Evolutionary conservation across 2,329 filamentous ascomycete species (phyloP).

Genomic region (Ascochyta viciae-villosae): DNA sequence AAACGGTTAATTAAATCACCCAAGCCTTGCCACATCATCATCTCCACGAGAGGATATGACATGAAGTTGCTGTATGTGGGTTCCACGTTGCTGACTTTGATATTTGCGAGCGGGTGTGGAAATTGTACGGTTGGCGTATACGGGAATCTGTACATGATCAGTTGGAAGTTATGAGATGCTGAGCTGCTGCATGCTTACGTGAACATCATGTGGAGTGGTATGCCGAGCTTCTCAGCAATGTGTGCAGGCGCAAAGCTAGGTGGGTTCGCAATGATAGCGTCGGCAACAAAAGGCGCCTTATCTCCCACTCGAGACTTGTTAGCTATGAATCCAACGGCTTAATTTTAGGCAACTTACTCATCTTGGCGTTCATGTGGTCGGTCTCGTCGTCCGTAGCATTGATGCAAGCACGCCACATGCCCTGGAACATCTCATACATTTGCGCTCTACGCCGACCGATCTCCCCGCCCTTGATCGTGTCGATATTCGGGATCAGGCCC

Average conservation of each 20-base stretch:
- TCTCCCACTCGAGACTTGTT: slow-evolving; percentile 56
- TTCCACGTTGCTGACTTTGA: slow-evolving; percentile 76
- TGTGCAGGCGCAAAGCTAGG: slow-evolving; percentile 80
- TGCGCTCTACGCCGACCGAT: slow-evolving; percentile 70
- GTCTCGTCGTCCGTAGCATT: slow-evolving; percentile 74
- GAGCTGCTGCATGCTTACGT: slow-evolving; percentile 64
- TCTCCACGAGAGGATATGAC: slow-evolving; percentile 79
- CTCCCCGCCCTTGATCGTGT: slow-evolving; percentile 76
- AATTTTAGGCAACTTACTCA: slow-evolving; percentile 52
- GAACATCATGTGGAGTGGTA: slow-evolving; percentile 86
- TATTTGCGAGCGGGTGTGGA: slow-evolving; percentile 78
- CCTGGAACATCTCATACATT: slow-evolving; percentile 84
- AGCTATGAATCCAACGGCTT: slow-evolving; percentile 1
- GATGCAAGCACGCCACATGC: slow-evolving; percentile 81
- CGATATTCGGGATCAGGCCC: slow-evolving; percentile 75
- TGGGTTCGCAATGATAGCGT: slow-evolving; percentile 81
- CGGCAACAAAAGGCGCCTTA: slow-evolving; percentile 78
- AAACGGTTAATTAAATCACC: slow-evolving; percentile 81
- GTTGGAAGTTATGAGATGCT: slow-evolving; percentile 15
- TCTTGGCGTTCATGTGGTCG: slow-evolving; percentile 64
- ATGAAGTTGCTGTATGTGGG: slow-evolving; percentile 80
- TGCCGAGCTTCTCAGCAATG: slow-evolving; percentile 75
- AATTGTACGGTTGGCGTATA: slow-evolving; percentile 79
- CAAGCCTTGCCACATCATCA: slow-evolving; percentile 71
- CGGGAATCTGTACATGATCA: slow-evolving; percentile 61